These are phyloP conservation scores for Saururus chinensis DNA, from an alignment of 164 flowering plant genomes.

Conservation along the genomic window DNA sequence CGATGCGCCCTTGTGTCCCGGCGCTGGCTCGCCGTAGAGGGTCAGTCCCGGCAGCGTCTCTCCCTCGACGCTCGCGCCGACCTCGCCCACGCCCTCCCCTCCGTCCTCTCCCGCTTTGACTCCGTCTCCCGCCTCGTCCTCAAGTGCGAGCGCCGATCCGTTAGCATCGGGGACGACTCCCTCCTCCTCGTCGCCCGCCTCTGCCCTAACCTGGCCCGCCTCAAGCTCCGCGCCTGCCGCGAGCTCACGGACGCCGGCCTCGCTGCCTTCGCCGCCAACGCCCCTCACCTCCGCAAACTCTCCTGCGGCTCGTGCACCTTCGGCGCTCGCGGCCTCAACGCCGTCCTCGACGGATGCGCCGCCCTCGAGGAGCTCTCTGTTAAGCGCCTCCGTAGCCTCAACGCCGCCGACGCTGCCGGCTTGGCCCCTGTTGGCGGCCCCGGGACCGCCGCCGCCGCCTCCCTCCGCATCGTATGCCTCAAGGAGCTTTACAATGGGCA, in stretches of 20 bases:
- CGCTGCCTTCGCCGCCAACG: conserved; percentile 45
- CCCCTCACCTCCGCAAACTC: conserved; percentile 49
- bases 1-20: conserved; percentile 61
- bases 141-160: conserved; percentile 62
- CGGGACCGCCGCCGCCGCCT: conserved; percentile 41
- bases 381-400: conserved; percentile 65
- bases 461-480: conserved; percentile 46
- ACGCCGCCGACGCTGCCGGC: conserved; percentile 36
- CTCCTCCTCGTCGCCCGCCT: conserved; percentile 45
- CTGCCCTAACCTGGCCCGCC: conserved; percentile 54
- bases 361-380: conserved; percentile 74
- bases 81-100: conserved; percentile 25
- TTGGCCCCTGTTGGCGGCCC: conserved; percentile 27
- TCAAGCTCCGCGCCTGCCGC: conserved; percentile 85
- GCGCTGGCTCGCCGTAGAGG: conserved; percentile 71
- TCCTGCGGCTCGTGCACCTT: conserved; percentile 76
- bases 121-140: conserved; percentile 70
- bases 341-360: conserved; percentile 51
- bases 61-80: conserved; percentile 58
- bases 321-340: conserved; percentile 70
- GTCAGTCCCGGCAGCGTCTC: conserved; percentile 63
- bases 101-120: conserved; percentile 61
- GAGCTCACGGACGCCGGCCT: conserved; percentile 67
- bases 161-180: conserved; percentile 65
- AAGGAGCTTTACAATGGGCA: conserved; percentile 83